These are phyloP conservation scores for Gilbertella persicaria DNA, from an alignment of 371 early-diverging fungal species.

Conservation along the genomic window DNA sequence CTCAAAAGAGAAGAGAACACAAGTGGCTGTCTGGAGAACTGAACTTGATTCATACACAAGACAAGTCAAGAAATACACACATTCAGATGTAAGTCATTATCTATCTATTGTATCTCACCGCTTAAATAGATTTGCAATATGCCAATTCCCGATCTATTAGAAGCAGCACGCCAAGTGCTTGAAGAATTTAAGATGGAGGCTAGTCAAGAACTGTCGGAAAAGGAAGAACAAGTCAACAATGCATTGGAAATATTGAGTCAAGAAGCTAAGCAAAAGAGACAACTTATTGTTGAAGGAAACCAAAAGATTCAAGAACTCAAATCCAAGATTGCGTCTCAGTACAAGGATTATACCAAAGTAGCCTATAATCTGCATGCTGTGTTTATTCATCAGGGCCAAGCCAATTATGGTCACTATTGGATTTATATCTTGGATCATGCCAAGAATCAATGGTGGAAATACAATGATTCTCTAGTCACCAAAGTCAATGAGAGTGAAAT, in stretches of 20 bases:
- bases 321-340: conserved; percentile 29
- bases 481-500: conserved; percentile 61
- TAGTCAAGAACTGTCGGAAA: conserved; percentile 1
- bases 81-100: conserved; percentile 29
- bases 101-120: neutral
- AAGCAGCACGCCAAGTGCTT: conserved; percentile 38
- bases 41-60: conserved; percentile 29
- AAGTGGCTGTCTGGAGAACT: conserved; percentile 37
- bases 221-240: conserved; percentile 10
- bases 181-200: conserved; percentile 12
- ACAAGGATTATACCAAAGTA: conserved; percentile 36
- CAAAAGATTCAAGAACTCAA: conserved; percentile 20
- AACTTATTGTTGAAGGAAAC: conserved; percentile 13
- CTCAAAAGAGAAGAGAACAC: conserved; percentile 30
- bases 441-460: conserved; percentile 76
- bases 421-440: conserved; percentile 75
- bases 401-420: conserved; percentile 91
- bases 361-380: conserved; percentile 71
- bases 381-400: conserved; percentile 70
- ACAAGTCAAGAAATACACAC: conserved; percentile 30
- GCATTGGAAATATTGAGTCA: conserved; percentile 26
- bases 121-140: conserved; percentile 30
- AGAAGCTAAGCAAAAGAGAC: conserved; percentile 20
- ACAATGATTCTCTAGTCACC: conserved; percentile 76
- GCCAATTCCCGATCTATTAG: conserved; percentile 45